These are phyloP conservation scores for Penicillium crustosum DNA, from an alignment of 2,329 filamentous ascomycete genomes.

Conservation along the genomic window DNA sequence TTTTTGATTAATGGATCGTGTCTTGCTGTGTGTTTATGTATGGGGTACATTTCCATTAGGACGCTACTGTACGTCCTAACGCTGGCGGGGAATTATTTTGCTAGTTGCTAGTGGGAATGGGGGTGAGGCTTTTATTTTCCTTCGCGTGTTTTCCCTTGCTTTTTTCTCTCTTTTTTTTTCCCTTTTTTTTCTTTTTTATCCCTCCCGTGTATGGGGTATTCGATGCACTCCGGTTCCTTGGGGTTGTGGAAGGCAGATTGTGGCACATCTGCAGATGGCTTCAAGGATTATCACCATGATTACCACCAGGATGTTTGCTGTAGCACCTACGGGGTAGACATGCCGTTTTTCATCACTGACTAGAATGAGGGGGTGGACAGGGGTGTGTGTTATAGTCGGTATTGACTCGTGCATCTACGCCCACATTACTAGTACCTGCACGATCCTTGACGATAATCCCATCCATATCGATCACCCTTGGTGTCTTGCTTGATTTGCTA, in stretches of 20 bases:
- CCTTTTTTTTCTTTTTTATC: background rate
- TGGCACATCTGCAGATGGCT: background rate
- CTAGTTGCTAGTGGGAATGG: background rate
- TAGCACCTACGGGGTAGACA: background rate
- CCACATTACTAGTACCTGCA: background rate
- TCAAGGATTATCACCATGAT: background rate
- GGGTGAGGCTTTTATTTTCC: background rate
- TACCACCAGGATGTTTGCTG: background rate
- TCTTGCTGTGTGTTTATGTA: background rate
- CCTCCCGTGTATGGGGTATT: background rate
- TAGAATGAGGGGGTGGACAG: background rate
- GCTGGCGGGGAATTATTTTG: background rate
- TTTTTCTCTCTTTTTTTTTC: background rate
- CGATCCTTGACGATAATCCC: background rate
- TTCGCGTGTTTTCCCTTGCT: background rate
- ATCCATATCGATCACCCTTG: background rate
- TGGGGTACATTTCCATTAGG: conserved; percentile 1
- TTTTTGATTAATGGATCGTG: background rate
- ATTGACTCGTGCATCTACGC: background rate
- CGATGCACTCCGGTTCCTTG: background rate
- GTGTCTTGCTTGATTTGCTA: background rate
- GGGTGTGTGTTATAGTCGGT: background rate
- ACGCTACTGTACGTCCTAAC: conserved; percentile 3
- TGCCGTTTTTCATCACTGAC: background rate
- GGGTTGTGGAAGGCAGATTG: background rate